Conservation (phyloP, 1,284 basidiomycete genomes). For the Serendipita sp. region DNA sequence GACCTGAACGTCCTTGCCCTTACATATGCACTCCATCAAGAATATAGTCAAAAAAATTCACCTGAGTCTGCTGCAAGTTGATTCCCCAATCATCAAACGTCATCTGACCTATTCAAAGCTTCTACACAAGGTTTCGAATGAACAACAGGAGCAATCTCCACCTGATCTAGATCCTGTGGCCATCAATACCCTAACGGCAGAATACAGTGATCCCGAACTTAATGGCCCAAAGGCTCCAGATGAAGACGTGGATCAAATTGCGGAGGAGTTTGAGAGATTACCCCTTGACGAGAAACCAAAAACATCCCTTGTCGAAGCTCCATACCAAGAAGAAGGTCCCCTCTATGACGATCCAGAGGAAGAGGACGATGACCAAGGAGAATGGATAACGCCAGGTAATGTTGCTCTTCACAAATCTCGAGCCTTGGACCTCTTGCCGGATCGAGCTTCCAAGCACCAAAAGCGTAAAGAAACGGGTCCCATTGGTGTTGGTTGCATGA, state of each 20-base stretch:
- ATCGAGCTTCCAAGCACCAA: constrained; percentile 18
- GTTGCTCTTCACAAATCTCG: constrained; percentile 78
- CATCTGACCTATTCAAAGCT: constrained; percentile 12
- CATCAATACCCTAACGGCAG: neutral
- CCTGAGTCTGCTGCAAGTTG: constrained; percentile 15
- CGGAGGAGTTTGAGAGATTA: constrained; percentile 10
- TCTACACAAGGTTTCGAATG: constrained; percentile 11
- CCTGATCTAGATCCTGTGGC: neutral
- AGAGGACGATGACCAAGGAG: constrained; percentile 74
- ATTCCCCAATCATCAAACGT: constrained; percentile 10
- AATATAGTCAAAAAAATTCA: constrained; percentile 31
- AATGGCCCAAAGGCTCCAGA: constrained; percentile 6
- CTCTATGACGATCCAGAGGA: constrained; percentile 64
- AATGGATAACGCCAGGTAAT: constrained; percentile 95
- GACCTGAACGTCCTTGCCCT: constrained; percentile 88
- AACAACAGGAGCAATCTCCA: too few relatives aligned
- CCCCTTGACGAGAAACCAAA: constrained; percentile 7
- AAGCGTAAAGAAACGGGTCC: constrained; percentile 25
- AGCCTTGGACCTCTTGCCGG: constrained; percentile 67
- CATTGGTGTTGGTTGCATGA: constrained; percentile 78
- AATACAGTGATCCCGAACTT: constrained; percentile 16
- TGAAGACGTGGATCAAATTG: constrained; percentile 4
- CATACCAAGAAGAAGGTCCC: constrained; percentile 14
- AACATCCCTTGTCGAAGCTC: constrained; percentile 8
- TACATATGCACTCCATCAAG: constrained; percentile 62